Evolutionary conservation across 2,329 filamentous ascomycete genomes (phyloP).

Genomic region (Coleophoma cylindrospora): DNA sequence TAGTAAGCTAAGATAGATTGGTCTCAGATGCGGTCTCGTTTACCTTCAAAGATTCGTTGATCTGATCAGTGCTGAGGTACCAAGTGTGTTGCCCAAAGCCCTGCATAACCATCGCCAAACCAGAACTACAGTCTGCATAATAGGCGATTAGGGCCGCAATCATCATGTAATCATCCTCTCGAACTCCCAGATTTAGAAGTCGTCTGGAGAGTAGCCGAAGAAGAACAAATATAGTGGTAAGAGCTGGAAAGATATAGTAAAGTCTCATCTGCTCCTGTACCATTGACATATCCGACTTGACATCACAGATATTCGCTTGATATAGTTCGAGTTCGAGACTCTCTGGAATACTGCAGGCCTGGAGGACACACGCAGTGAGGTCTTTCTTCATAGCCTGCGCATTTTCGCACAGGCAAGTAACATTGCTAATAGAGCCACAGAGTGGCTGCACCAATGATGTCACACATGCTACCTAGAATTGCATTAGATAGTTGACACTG

Average conservation of each 20-base stretch:
- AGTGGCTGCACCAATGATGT: slow-evolving; percentile 2
- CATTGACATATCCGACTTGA: slow-evolving; percentile 11
- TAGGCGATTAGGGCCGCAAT: slow-evolving; percentile 2
- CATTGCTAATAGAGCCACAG: slow-evolving; percentile 25
- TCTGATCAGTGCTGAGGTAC: background rate
- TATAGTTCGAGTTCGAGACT: slow-evolving; percentile 35
- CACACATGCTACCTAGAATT: background rate
- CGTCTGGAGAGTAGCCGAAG: slow-evolving; percentile 2
- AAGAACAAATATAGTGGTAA: slow-evolving; percentile 3
- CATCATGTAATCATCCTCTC: slow-evolving; percentile 9
- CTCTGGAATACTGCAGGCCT: slow-evolving; percentile 30
- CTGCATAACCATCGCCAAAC: slow-evolving; percentile 1
- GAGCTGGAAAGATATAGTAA: slow-evolving; percentile 1
- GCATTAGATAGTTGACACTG: background rate
- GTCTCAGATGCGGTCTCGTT: too few species aligned
- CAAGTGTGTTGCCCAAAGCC: slow-evolving; percentile 9
- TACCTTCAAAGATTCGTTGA: background rate
- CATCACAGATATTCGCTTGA: slow-evolving; percentile 31
- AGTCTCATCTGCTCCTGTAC: background rate
- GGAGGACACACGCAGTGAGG: slow-evolving; percentile 27
- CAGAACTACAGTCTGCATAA: background rate
- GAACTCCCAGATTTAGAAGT: slow-evolving; percentile 3
- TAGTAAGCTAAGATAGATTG: background rate
- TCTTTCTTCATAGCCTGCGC: slow-evolving; percentile 19
- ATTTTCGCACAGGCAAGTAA: slow-evolving; percentile 32